Evolutionary conservation across 2,329 filamentous ascomycete genomes (phyloP), one percentile per base, ranked within the genome.

Genomic region (Tothia fuscella): DNA sequence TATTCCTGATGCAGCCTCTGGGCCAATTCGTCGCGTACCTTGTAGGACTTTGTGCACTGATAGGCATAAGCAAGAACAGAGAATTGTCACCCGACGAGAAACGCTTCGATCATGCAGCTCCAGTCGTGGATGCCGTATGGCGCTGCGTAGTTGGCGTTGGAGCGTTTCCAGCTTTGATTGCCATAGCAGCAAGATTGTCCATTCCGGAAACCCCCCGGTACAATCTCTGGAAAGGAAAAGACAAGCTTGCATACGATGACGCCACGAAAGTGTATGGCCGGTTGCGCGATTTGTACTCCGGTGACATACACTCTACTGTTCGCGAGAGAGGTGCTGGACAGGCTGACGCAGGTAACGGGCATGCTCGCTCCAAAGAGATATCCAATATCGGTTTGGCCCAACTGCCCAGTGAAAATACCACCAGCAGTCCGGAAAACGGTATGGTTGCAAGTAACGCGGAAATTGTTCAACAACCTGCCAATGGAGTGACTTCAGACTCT

Each of bases 1-100:
- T 65, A 1, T 64, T 64, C 48, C 53, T 63, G 28, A 62, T 62
- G 41, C 62, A 65, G 35, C 61, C 60, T 2, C 47, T 64, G 13
- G 62, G 62, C 3, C 62, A 64, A 48, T 55, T 65, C 3, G 22
- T 55, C 38, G 58, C 58, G 16, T 32, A 59, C 6, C 54, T 60
- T 45, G 59, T 59, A 55, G 44, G 60, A 19, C 31, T 34, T 19
- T 29, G 26, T n/a, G 26, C 26, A 29, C 26, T 29, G 26, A 29
- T 29, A 9, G 9, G n/a, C 26, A 29, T 29, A 9, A 29, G 26
- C 26, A 29, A 29, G n/a, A n/a, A 29, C 26, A 29, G 26, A 9
- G 26, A n/a, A 29, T 9, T 29, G 26, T 9, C 9, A 9, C 26
- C 26, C n/a, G 26, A 29, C 26, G 9, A n/a, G 26, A 9, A n/a